These are phyloP conservation scores for Graphium sp. DNA, from an alignment of 2,329 filamentous ascomycete genomes.

Conservation along the genomic window DNA sequence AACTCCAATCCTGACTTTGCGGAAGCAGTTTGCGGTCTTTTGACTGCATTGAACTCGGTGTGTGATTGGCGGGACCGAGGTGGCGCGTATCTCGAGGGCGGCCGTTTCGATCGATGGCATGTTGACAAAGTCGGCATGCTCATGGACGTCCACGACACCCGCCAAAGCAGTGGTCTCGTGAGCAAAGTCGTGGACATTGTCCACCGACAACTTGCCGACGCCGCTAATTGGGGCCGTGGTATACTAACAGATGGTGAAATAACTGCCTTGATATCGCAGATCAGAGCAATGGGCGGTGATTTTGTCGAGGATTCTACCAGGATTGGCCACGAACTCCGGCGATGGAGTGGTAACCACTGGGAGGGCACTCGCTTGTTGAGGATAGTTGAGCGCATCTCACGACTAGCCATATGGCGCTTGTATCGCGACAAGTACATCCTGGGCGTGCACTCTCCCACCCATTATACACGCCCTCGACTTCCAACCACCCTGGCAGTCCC, in stretches of 20 bases:
- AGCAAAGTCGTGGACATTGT: slow-evolving; percentile 85
- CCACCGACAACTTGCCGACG: slow-evolving; percentile 70
- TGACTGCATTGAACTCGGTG: slow-evolving; percentile 89
- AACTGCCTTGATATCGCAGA: slow-evolving; percentile 27
- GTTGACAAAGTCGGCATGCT: slow-evolving; percentile 75
- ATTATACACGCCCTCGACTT: slow-evolving; percentile 58
- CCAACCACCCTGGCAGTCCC: slow-evolving; percentile 62
- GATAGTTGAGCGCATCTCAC: slow-evolving; percentile 70
- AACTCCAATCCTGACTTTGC: slow-evolving; percentile 88
- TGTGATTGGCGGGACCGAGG: slow-evolving; percentile 88
- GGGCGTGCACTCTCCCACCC: slow-evolving; percentile 33
- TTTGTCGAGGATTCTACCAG: slow-evolving; percentile 16
- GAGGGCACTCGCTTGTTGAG: slow-evolving; percentile 77
- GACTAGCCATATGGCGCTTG: slow-evolving; percentile 65
- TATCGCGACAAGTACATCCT: slow-evolving; percentile 67
- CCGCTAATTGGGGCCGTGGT: slow-evolving; percentile 70
- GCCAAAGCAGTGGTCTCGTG: slow-evolving; percentile 61
- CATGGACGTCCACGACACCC: slow-evolving; percentile 48
- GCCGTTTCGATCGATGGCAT: slow-evolving; percentile 78
- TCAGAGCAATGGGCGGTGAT: slow-evolving; percentile 21
- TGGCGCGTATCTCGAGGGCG: slow-evolving; percentile 59
- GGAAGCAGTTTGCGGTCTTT: slow-evolving; percentile 88
- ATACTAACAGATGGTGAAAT: slow-evolving; percentile 41
- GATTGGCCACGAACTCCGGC: slow-evolving; percentile 21
- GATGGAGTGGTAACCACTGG: slow-evolving; percentile 63